A percentile compares a stretch with the other conserved stretches of the same genome.
These are phyloP conservation scores for Entomortierella parvispora DNA, from an alignment of 192 early-diverging fungal species.

Conservation along the genomic window DNA sequence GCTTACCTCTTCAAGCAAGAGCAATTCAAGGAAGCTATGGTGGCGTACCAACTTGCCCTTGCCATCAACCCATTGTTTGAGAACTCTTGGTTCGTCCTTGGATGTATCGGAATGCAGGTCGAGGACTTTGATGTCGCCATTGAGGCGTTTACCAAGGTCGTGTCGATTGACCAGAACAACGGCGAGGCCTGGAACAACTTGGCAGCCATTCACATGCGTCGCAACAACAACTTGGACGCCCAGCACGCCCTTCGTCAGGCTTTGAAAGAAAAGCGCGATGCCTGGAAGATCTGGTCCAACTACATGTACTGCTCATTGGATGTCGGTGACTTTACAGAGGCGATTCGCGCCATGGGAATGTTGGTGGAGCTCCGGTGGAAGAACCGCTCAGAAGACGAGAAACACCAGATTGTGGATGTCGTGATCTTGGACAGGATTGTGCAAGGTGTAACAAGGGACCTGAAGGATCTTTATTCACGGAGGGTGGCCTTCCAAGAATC, in stretches of 20 bases:
- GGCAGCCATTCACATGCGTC: constrained; percentile 81
- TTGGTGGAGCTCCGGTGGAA: constrained; percentile 82
- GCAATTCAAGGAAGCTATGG: constrained; percentile 72
- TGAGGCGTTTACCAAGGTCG: constrained; percentile 80
- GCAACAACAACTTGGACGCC: constrained; percentile 80
- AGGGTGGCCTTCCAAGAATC: constrained; percentile 58
- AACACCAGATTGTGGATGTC: constrained; percentile 83
- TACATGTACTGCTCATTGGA: constrained; percentile 83
- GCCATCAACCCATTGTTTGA: constrained; percentile 94
- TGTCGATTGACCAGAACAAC: constrained; percentile 78
- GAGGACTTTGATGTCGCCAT: constrained; percentile 81
- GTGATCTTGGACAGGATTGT: constrained; percentile 83
- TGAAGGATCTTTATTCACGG: constrained; percentile 63
- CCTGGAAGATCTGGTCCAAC: constrained; percentile 95
- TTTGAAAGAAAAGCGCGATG: constrained; percentile 79
- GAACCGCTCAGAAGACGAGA: constrained; percentile 71
- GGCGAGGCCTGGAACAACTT: constrained; percentile 99
- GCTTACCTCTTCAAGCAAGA: constrained; percentile 76
- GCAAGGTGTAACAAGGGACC: constrained; percentile 65
- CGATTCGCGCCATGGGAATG: constrained; percentile 86
- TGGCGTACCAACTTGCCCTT: constrained; percentile 85
- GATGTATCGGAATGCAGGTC: constrained; percentile 89
- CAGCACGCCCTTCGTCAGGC: constrained; percentile 87
- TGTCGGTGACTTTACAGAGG: constrained; percentile 81
- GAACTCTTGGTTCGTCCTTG: constrained; percentile 95